Evolutionary conservation across 129 eudicot species (phyloP).

Genomic region (Flaveria sonorensis): DNA sequence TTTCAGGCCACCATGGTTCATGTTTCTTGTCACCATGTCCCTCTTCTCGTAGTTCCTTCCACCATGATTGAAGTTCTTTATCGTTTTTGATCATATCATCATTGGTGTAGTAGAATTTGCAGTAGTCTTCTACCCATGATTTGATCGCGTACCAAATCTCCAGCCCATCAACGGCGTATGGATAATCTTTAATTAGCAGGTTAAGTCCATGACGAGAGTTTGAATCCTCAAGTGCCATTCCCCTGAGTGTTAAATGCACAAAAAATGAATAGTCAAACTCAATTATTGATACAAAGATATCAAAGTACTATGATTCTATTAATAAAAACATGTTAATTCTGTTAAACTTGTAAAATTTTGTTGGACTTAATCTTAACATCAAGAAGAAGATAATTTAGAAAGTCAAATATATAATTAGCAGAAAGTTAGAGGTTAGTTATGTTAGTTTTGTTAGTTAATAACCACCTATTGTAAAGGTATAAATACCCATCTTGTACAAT

Average conservation of each 20-base stretch:
- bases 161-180: conserved; percentile 53
- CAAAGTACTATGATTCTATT: no score
- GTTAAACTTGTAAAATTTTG: no score
- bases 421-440: no score
- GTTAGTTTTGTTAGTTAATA: no score
- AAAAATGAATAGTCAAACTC: neutral
- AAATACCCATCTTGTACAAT: no score
- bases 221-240: conserved; percentile 48
- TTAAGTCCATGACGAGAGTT: conserved; percentile 33
- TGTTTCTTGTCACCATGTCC: conserved; percentile 54
- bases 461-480: no score
- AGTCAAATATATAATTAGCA: no score
- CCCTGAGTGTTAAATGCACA: conserved; percentile 27
- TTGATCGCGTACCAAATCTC: conserved; percentile 52
- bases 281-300: neutral
- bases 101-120: conserved; percentile 36
- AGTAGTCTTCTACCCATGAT: conserved; percentile 49
- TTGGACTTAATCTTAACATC: no score
- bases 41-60: conserved; percentile 47
- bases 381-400: no score
- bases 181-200: conserved; percentile 54
- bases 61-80: conserved; percentile 53
- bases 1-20: conserved; percentile 51
- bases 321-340: no score
- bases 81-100: conserved; percentile 35